Evolutionary conservation across 306 rosid genomes (phyloP).

Genomic region (Begonia masoniana): DNA sequence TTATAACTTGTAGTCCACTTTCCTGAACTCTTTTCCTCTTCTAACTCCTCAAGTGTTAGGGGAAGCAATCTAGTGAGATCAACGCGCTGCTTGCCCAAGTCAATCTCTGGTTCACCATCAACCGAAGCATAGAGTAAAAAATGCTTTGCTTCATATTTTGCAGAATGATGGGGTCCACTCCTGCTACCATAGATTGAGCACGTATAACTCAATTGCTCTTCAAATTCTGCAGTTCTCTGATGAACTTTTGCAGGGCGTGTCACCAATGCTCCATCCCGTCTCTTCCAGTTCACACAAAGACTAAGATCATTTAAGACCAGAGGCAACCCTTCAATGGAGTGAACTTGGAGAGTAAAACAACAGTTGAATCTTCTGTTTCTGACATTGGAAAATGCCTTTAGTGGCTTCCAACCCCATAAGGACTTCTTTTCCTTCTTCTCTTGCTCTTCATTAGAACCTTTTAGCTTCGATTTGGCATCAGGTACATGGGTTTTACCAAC

Average conservation of each 20-base stretch:
- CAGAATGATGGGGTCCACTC: constrained; percentile 65
- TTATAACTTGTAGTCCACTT: constrained; percentile 72
- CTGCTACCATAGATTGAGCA: constrained; percentile 70
- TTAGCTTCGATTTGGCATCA: constrained; percentile 30
- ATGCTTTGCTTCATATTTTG: constrained; percentile 83
- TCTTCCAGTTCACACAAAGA: constrained; percentile 79
- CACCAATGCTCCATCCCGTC: constrained; percentile 48
- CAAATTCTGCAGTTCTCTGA: constrained; percentile 45
- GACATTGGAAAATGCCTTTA: constrained; percentile 50
- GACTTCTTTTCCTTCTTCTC: constrained; percentile 69
- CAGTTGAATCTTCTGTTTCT: constrained; percentile 63
- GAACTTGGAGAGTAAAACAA: constrained; percentile 67
- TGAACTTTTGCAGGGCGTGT: constrained; percentile 55
- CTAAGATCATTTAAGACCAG: constrained; percentile 24
- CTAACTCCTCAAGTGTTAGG: constrained; percentile 74
- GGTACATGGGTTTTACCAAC: constrained; percentile 18
- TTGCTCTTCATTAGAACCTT: constrained; percentile 26
- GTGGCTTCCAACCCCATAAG: constrained; percentile 52
- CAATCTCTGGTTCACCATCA: constrained; percentile 37
- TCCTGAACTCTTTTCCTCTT: constrained; percentile 67
- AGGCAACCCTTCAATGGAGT: constrained; percentile 66
- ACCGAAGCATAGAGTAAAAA: constrained; percentile 62
- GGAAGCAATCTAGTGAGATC: constrained; percentile 90
- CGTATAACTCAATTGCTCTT: constrained; percentile 47
- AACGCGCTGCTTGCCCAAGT: constrained; percentile 81